Evolutionary conservation across 23 red algal species (phyloP).

Genomic region (Gracilaria caudata): DNA sequence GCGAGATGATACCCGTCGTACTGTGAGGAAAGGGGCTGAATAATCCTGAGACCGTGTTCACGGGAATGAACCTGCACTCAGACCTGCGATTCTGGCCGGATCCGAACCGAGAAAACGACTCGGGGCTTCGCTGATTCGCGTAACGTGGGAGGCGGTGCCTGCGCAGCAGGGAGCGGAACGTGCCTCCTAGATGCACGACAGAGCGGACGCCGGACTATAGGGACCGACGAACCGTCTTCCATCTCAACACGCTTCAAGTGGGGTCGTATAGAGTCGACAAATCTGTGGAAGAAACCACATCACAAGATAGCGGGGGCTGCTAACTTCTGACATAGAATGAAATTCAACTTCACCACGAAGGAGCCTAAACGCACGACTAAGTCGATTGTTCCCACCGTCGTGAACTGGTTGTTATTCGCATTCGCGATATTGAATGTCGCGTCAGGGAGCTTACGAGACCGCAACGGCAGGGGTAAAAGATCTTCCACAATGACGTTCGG

Average conservation of each 20-base stretch:
- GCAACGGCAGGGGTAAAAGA: background rate
- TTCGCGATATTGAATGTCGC: background rate
- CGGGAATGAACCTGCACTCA: background rate
- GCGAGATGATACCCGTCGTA: background rate
- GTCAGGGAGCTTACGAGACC: background rate
- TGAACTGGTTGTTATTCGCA: slow-evolving; percentile 21
- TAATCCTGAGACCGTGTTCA: background rate
- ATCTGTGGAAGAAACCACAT: slow-evolving; percentile 8
- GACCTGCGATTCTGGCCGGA: background rate
- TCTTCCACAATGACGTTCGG: slow-evolving; percentile 2
- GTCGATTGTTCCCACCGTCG: background rate
- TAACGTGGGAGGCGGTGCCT: background rate
- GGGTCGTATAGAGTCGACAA: background rate
- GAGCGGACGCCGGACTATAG: background rate
- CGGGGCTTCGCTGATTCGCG: background rate
- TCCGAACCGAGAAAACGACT: background rate
- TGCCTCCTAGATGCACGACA: background rate
- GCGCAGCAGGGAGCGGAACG: background rate
- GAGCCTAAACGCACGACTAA: background rate
- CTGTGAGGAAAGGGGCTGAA: background rate
- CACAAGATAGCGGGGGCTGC: background rate
- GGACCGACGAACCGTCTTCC: background rate
- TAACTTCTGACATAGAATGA: background rate
- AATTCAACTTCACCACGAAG: background rate
- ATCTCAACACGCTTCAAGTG: background rate